Evolutionary conservation across 1,284 basidiomycete genomes (phyloP).

Genomic region (Papiliotrema laurentii): DNA sequence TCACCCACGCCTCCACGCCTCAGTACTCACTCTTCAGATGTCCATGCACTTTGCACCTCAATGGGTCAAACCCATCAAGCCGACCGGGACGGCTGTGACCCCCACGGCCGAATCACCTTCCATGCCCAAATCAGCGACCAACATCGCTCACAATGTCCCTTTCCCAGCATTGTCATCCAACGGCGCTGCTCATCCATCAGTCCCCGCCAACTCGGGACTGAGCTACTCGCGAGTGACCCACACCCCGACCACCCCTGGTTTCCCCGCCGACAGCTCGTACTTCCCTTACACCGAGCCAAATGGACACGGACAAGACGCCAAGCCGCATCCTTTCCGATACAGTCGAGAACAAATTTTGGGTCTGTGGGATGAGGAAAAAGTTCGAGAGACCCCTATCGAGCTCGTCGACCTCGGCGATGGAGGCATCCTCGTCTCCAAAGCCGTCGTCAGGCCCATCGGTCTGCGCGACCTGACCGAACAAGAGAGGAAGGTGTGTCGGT

Average conservation of each 20-base stretch:
- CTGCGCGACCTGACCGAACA: slow-evolving; percentile 70
- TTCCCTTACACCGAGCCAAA: slow-evolving; percentile 52
- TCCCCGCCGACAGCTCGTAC: slow-evolving; percentile 53
- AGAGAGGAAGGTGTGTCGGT: slow-evolving; percentile 77
- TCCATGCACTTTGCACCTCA: slow-evolving; percentile 48
- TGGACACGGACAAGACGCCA: slow-evolving; percentile 49
- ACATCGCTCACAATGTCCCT: slow-evolving; percentile 17
- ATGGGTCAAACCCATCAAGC: slow-evolving; percentile 48
- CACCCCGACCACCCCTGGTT: slow-evolving; percentile 51
- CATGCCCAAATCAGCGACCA: background rate
- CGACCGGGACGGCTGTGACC: slow-evolving; percentile 32
- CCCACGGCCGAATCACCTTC: slow-evolving; percentile 21
- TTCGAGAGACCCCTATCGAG: slow-evolving; percentile 71
- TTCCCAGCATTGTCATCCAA: slow-evolving; percentile 40
- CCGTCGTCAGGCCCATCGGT: slow-evolving; percentile 65
- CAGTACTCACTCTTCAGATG: slow-evolving; percentile 24
- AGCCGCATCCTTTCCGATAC: slow-evolving; percentile 66
- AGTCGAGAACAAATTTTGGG: slow-evolving; percentile 76
- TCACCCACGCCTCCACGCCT: background rate
- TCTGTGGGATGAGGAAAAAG: slow-evolving; percentile 73
- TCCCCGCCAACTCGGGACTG: slow-evolving; percentile 44
- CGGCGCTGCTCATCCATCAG: slow-evolving; percentile 10
- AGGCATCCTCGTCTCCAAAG: slow-evolving; percentile 76
- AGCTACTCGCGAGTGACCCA: slow-evolving; percentile 61
- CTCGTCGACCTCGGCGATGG: slow-evolving; percentile 62